A percentile compares a stretch with the other conserved stretches of the same genome.
These are phyloP conservation scores for Quercus engelmannii DNA, from an alignment of 306 rosid species.

Conservation along the genomic window DNA sequence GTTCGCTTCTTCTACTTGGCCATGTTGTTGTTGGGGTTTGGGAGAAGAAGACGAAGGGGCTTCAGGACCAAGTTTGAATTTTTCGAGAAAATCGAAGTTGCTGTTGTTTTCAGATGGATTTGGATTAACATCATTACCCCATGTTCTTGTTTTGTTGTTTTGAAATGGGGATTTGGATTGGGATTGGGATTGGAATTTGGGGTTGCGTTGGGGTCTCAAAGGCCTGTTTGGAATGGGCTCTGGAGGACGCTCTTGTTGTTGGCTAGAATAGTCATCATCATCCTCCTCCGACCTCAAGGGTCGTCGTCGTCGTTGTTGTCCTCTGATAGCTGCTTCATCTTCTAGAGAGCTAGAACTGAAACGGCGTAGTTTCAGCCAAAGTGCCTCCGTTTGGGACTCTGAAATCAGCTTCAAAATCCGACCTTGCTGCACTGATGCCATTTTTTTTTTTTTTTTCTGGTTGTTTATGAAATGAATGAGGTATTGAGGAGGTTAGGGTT, in stretches of 20 bases:
- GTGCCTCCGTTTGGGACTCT: constrained; percentile 12
- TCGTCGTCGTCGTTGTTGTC: not conserved
- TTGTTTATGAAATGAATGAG: not conserved
- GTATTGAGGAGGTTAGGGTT: not conserved
- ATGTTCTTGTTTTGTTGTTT: not conserved
- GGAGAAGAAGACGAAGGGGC: not conserved
- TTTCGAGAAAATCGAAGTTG: constrained; percentile 69
- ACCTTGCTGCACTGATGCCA: constrained; percentile 25
- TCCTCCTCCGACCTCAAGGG: constrained; percentile 20
- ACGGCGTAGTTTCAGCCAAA: constrained; percentile 26
- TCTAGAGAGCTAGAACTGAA: constrained; percentile 46
- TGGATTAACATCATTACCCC: too few species aligned
- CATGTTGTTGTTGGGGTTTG: constrained; percentile 12
- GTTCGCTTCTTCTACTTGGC: constrained; percentile 21
- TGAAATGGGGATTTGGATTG: constrained; percentile 16
- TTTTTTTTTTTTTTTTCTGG: not conserved
- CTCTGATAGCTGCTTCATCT: constrained; percentile 14
- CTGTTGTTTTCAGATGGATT: constrained; percentile 44
- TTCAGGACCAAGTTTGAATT: constrained; percentile 49
- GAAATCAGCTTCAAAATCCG: constrained; percentile 27
- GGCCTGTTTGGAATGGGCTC: constrained; percentile 43
- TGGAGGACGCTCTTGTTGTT: not conserved
- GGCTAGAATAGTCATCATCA: not conserved
- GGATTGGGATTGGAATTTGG: constrained; percentile 7
- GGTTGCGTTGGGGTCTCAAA: constrained; percentile 30